Base-by-base conservation (phyloP, 1,284 basidiomycete genomes). In the Malassezia globosa region DNA sequence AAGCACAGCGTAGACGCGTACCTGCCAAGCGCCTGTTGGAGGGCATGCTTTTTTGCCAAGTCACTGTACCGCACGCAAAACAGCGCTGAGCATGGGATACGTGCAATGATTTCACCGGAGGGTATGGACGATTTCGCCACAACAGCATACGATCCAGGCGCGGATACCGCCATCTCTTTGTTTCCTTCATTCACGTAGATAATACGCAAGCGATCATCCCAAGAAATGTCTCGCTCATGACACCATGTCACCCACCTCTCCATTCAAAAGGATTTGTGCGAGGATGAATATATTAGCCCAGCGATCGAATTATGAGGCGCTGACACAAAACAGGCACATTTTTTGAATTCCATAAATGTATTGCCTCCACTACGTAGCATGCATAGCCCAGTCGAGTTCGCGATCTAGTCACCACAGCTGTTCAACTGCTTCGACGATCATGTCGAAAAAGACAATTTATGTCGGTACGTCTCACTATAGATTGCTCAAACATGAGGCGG, bases 1-100 rank as follows among this genome's bases (percentile, higher is more conserved):
- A 66, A 56, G 29, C 59, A 55, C 10, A 63, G 42, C 0, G 31
- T 25, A 16, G 33, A 33, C 7, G 38, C 35, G 11, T 19, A 8
- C 23, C 7, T 8, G 3, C 8, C 13, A 7, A n/a, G 1, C 7
- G 26, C 37, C 14, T 39, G 13, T 23, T 36, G 19, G 22, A 44
- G 45, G 8, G 21, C 1, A 6, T 4, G 7, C 7, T 19, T 6
- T 5, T 27, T n/a, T n/a, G 18, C 11, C 7, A 51, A 27, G 2
- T 27, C 18, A 26, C 37, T 23, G 16, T 16, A 36, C 8, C 25
- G 37, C 10, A 19, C 16, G 8, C 43, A 51, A 4, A 51, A 19
- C n/a, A 51, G 16, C 7, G 43, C 29, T 1, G 18, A 10, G 16
- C 33, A 31, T 2, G 49, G 43, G 7, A 51, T 46, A 27, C 36